Base-by-base conservation (phyloP, 2,329 filamentous ascomycete genomes). In the Clonostachys chloroleuca region DNA sequence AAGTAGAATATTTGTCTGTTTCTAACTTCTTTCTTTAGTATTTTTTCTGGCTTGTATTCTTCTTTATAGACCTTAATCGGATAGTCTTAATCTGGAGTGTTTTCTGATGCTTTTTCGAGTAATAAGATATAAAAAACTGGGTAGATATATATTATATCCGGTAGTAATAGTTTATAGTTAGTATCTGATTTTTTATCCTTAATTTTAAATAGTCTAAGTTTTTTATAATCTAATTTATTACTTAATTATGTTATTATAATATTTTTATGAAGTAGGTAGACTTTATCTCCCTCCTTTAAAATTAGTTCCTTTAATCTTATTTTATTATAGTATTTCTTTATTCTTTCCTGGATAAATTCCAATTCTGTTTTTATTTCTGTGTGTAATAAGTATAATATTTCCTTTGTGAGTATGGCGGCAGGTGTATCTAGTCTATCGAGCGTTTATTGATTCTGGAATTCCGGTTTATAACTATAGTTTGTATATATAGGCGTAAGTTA, bases 151-250 rank as follows among this genome's bases (percentile, higher is more conserved):
- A 18, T 18, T 18, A 18, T 18, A 18, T 18, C 18, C 18, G 18
- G 18, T 18, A 18, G 5, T 18, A 18, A 18, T 3, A 18, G 18
- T 18, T 18, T 18, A 18, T 57, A 57, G 17, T 50, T 55, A 49
- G 46, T 50, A 42, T 53, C 16, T 46, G 30, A 54, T 8, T 51
- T 48, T 48, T 48, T 47, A 41, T 48, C 10, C 17, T 45, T 12
- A 37, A 54, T 47, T 45, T 5, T 18, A 5, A 18, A 18, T 18
- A 18, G 18, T 18, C 18, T 5, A 18, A 18, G 18, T 18, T 18
- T 54, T 36, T 55, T 57, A 48, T 43, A 56, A 24, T 57, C 20
- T 12, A 54, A 42, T 48, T 56, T 53, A 30, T 54, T 42, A 36
- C 33, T 50, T 34, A 17, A 39, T 50, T 34, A 12, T 34, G 47